These are phyloP conservation scores for Lyophyllum shimeji DNA, from an alignment of 768 basidiomycete species.

Conservation along the genomic window DNA sequence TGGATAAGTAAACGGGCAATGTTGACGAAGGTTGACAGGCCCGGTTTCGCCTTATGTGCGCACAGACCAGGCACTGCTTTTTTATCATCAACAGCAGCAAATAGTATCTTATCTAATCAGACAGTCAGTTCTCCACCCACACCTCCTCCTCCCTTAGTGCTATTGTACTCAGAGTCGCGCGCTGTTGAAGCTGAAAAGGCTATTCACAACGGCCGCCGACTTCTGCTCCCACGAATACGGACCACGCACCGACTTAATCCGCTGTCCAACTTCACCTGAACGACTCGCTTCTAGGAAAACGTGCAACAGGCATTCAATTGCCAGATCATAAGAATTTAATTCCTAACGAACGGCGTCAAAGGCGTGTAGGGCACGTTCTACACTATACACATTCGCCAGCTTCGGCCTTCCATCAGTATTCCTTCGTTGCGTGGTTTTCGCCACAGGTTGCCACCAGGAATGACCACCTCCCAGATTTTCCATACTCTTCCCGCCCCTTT, in stretches of 20 bases:
- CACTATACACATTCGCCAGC: neutral
- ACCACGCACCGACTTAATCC: neutral
- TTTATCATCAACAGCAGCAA: constrained; percentile 9
- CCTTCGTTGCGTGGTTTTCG: constrained; percentile 19
- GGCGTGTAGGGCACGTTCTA: neutral
- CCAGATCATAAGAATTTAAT: neutral
- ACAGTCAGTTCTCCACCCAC: neutral
- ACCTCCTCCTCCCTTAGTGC: neutral
- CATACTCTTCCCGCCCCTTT: neutral
- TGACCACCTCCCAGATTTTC: no score
- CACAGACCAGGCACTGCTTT: constrained; percentile 37
- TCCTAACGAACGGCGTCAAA: neutral
- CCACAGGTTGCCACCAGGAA: constrained; percentile 17
- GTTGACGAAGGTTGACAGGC: constrained; percentile 56
- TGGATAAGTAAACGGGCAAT: constrained; percentile 33
- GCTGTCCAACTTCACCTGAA: neutral
- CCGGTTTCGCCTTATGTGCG: constrained; percentile 34
- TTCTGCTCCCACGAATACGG: no score
- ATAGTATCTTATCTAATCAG: constrained; percentile 12
- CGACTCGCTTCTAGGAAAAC: neutral
- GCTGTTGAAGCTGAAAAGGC: neutral
- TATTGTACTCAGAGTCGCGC: neutral
- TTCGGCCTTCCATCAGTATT: constrained; percentile 10
- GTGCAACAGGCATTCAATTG: neutral
- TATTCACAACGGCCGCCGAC: no score